Evolutionary conservation across 306 rosid species (phyloP), one percentile per base, ranked within the genome.

Genomic region (Medicago lupulina): DNA sequence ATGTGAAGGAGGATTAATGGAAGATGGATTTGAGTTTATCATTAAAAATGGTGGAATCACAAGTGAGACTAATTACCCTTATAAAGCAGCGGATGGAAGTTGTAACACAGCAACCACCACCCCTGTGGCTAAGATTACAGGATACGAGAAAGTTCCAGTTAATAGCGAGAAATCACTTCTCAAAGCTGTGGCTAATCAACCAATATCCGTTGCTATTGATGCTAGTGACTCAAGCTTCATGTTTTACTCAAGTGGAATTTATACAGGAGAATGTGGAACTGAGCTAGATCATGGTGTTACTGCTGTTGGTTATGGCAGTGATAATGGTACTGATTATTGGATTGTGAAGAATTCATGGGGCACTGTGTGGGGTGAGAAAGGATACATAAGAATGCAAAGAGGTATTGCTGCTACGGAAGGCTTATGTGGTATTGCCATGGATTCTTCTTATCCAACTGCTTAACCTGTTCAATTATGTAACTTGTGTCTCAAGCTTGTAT

Each of bases 341-440:
- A 3, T 80, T 1, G 73, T 83, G 34, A 83, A 83, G 77, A 78
- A 82, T 66, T 76, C 82, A 16, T 82, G 85, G 85, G 80, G 84
- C 5, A 80, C 80, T 1, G 7, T 7, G 2, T 80, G 85, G 83
- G 83, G 83, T 60, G 86, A 82, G 43, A 16, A 73, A 21, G 86
- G 86, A 1, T 82, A 82, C 46, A 61, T 78, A 12, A 82, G 83
- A 67, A 78, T 78, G 80, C 11, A 58, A 18, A 13, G 86, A 49
- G 83, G 67, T 43, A 43, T 73, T 1, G 65, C 51, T 78, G 73
- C 44, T 4, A 60, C 68, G 6, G 77, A 78, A 7, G 83, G 86
- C 6, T 43, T 81, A n/a, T 81, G 84, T 61, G 80, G 84, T 2
- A 80, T 80, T 75, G 84, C 84, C 43, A 75, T 81, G 77, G 80